phyloP scores from a whole-genome alignment of 768 basidiomycete genomes.

The Lactarius hatsudake region DNA sequence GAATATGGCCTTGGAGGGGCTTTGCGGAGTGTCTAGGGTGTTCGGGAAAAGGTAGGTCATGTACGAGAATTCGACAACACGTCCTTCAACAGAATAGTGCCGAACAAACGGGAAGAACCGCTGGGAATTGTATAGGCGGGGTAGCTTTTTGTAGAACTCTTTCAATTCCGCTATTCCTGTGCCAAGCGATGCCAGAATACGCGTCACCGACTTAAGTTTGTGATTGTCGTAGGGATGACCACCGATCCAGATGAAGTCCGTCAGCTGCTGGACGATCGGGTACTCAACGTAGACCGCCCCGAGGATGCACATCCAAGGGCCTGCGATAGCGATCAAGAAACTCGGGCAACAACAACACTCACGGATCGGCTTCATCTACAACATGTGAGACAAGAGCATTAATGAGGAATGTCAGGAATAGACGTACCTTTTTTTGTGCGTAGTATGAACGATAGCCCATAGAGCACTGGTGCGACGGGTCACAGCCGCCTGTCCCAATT shows the following conservation, averaged over 20 bases:
- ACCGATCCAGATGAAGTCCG: not conserved
- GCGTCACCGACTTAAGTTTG: not conserved
- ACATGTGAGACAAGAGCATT: not conserved
- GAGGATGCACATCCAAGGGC: not conserved
- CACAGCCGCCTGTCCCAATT: not conserved
- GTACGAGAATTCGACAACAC: not conserved
- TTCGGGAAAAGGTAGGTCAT: not conserved
- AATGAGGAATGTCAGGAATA: not conserved
- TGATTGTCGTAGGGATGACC: not conserved
- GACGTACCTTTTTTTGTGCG: not conserved
- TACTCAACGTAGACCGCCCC: not conserved
- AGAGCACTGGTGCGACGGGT: not conserved
- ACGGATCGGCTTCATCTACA: not conserved
- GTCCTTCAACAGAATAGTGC: not conserved
- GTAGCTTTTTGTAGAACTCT: not conserved
- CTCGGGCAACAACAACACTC: not conserved
- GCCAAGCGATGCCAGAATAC: not conserved
- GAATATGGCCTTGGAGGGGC: not conserved
- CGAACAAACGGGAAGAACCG: not conserved
- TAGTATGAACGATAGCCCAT: not conserved
- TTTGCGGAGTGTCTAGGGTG: not conserved
- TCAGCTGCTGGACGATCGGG: not conserved
- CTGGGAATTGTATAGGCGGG: not conserved
- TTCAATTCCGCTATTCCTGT: not conserved
- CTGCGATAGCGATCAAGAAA: not conserved